phyloP scores from a whole-genome alignment of 176 grass and related monocot genomes.

The Cocos nucifera region DNA sequence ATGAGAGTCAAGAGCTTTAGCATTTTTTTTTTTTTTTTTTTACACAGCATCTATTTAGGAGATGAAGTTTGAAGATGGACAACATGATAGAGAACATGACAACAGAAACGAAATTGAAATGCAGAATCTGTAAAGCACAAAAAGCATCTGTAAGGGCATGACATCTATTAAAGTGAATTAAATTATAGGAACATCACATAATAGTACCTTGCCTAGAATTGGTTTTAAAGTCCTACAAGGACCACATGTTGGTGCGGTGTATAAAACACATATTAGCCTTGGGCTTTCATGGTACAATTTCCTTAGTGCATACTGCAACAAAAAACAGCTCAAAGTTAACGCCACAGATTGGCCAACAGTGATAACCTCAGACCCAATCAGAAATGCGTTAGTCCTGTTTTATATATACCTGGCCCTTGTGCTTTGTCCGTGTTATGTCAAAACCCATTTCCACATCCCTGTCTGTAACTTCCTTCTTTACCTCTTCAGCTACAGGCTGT shows the following conservation, averaged over 20 bases:
- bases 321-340: background rate
- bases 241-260: conserved; percentile 95
- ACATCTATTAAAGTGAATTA: background rate
- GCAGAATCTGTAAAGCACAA: no score
- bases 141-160: no score
- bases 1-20: no score
- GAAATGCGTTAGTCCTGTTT: conserved; percentile 5
- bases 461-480: conserved; percentile 60
- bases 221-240: conserved; percentile 98
- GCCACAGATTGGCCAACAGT: no score
- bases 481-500: conserved; percentile 70
- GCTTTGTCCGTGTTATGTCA: conserved; percentile 70
- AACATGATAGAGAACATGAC: no score
- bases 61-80: no score
- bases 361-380: background rate
- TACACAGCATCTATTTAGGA: no score
- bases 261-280: conserved; percentile 77
- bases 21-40: no score
- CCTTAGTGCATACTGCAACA: conserved; percentile 80
- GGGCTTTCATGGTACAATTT: conserved; percentile 96
- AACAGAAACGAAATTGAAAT: no score
- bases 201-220: conserved; percentile 87
- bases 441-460: conserved; percentile 91
- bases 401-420: conserved; percentile 73
- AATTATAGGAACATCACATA: background rate